Evolutionary conservation across 495 filamentous ascomycete species (phyloP), one percentile per base, ranked within the genome.

Genomic region (Aspergillus ellipticus): DNA sequence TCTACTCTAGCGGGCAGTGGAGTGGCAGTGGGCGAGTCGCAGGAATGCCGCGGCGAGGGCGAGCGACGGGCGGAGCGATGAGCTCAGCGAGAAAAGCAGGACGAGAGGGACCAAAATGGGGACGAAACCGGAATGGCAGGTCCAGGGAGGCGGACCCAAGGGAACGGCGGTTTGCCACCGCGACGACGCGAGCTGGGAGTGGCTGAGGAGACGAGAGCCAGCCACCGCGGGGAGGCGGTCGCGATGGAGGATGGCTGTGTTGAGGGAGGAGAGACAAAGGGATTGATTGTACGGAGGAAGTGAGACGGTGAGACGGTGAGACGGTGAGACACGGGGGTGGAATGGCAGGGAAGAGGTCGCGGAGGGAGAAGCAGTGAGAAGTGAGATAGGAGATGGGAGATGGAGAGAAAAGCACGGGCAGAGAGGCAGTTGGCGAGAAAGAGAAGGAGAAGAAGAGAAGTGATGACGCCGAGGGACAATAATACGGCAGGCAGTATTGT

Each of bases 101-200:
- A 28, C 22, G 53, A 59, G 52, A 53, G 48, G 55, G 57, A 63
- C 63, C 55, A 49, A 66, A 70, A 60, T 26, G 3, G 24, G 28
- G 43, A 47, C 22, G 10, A 66, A 67, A 66, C 53, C 50, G 49
- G 21, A 45, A 61, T 48, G 45, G 45, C 22, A 28, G 24, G 45
- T 48, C 43, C 54, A 37, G 54, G 51, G 49, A 49, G 63, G 63
- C 51, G 66, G 67, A 75, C 72, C 72, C 70, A 75, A 57, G 71
- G 63, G 66, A 59, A 67, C 56, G 49, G 49, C 69, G 3, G 4
- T 60, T 74, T 67, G 72, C 72, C 72, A 75, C 72, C 69, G 65
- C 58, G 55, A 45, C 42, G 62, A 61, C 58, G 56, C 58, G 62
- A 54, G 31, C 33, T 54, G 53, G 42, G 54, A 50, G 51, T 57